Conservation (phyloP, 2,329 filamentous ascomycete genomes). For the Cladophialophora immunda region DNA sequence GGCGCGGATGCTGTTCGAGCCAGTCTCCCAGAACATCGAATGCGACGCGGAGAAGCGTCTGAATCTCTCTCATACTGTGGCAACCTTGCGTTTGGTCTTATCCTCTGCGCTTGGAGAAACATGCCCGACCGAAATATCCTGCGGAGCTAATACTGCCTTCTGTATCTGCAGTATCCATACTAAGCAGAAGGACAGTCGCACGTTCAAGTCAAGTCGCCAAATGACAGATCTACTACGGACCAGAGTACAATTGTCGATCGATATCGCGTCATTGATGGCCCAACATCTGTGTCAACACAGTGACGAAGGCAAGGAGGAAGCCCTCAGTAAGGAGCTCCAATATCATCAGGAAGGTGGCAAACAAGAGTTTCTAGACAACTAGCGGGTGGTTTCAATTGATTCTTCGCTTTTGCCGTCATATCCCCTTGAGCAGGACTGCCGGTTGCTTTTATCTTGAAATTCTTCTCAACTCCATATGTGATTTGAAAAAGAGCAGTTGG, state of each 20-base stretch:
- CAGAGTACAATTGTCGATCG: not conserved
- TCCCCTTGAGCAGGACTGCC: not conserved
- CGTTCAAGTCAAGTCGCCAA: not conserved
- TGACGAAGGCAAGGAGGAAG: not conserved
- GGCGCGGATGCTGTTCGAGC: not conserved
- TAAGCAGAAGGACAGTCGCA: not conserved
- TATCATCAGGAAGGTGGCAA: not conserved
- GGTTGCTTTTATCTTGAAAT: not conserved
- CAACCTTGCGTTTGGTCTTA: not conserved
- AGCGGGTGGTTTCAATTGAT: not conserved
- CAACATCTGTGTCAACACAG: not conserved
- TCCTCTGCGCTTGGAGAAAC: not conserved
- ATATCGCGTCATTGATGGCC: not conserved
- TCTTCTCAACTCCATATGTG: not conserved
- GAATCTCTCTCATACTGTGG: not conserved
- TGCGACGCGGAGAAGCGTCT: not conserved
- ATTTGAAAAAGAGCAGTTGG: not conserved
- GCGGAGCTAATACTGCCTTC: not conserved
- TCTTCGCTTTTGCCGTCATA: not conserved
- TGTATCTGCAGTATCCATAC: not conserved
- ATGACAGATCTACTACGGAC: not conserved
- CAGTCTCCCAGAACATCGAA: not conserved
- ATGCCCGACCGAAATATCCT: not conserved
- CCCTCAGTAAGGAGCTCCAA: not conserved
- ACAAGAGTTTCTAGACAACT: not conserved